These are phyloP conservation scores for Sistotremastrum suecicum DNA, from an alignment of 768 basidiomycete species.

Conservation along the genomic window DNA sequence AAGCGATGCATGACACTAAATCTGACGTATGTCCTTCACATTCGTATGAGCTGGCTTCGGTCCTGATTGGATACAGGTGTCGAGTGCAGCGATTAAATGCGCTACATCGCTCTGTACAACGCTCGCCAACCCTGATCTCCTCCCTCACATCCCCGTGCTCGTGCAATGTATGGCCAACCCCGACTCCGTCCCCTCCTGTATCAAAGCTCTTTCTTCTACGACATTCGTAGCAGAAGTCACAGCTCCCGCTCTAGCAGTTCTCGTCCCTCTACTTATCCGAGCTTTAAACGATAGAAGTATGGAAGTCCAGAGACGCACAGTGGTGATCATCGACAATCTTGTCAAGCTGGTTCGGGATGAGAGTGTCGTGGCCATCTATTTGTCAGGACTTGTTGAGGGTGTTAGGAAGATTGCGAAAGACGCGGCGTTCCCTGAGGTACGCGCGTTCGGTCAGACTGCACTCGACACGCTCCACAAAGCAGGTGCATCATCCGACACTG, in stretches of 20 bases:
- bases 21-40: slow-evolving; percentile 53
- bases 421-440: slow-evolving; percentile 90
- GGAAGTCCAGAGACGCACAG: slow-evolving; percentile 89
- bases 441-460: slow-evolving; percentile 82
- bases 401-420: slow-evolving; percentile 80
- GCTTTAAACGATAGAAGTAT: slow-evolving; percentile 92
- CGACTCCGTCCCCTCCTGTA: slow-evolving; percentile 74
- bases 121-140: slow-evolving; percentile 85
- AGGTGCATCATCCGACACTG: slow-evolving; percentile 65
- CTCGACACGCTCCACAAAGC: slow-evolving; percentile 67
- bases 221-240: slow-evolving; percentile 98
- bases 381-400: slow-evolving; percentile 77
- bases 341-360: slow-evolving; percentile 95
- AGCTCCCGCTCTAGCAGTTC: slow-evolving; percentile 88
- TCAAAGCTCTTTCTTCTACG: slow-evolving; percentile 88
- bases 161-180: slow-evolving; percentile 94
- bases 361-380: slow-evolving; percentile 76
- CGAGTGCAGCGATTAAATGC: slow-evolving; percentile 74
- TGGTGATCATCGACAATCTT: slow-evolving; percentile 89
- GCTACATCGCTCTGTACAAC: slow-evolving; percentile 82
- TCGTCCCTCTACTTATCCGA: slow-evolving; percentile 82
- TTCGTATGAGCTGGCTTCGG: not conserved
- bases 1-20: slow-evolving; percentile 95
- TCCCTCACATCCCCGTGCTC: slow-evolving; percentile 75
- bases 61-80: slow-evolving; percentile 39